Evolutionary conservation across 2,329 filamentous ascomycete species (phyloP).

Genomic region (Calonectria pseudoreteaudii): DNA sequence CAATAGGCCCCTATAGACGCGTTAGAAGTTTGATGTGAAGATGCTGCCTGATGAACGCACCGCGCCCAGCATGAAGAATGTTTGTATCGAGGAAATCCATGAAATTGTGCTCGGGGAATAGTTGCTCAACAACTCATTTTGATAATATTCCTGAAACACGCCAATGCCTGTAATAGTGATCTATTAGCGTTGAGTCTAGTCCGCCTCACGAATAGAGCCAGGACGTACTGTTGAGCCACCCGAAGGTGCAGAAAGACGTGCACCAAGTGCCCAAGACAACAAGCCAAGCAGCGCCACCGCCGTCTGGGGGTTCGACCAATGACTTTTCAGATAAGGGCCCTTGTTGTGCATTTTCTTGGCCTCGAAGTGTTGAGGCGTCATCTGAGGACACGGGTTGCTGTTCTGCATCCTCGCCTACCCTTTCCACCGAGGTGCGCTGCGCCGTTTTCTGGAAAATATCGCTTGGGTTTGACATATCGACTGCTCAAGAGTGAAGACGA

Average conservation of each 20-base stretch:
- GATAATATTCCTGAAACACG: slow-evolving; percentile 69
- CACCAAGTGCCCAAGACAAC: slow-evolving; percentile 53
- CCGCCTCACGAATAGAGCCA: background rate
- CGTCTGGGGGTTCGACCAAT: slow-evolving; percentile 25
- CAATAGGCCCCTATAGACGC: slow-evolving; percentile 62
- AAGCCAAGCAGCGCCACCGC: slow-evolving; percentile 49
- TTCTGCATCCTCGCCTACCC: background rate
- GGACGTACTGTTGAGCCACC: slow-evolving; percentile 57
- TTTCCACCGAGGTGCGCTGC: background rate
- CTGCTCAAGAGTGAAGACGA: background rate
- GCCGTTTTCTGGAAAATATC: background rate
- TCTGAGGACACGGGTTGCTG: background rate
- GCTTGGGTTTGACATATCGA: background rate
- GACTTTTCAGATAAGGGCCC: background rate
- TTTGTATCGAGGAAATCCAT: slow-evolving; percentile 69
- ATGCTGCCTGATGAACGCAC: slow-evolving; percentile 38
- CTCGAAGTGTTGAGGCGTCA: background rate
- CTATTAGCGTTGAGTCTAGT: background rate
- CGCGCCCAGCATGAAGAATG: slow-evolving; percentile 63
- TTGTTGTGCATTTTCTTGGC: background rate
- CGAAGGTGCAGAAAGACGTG: slow-evolving; percentile 52
- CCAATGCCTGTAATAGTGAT: slow-evolving; percentile 50
- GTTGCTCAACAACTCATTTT: slow-evolving; percentile 56
- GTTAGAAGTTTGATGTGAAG: background rate
- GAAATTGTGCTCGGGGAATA: slow-evolving; percentile 65